phyloP scores from a whole-genome alignment of 345 rosid genomes.

The Alliaria petiolata region DNA sequence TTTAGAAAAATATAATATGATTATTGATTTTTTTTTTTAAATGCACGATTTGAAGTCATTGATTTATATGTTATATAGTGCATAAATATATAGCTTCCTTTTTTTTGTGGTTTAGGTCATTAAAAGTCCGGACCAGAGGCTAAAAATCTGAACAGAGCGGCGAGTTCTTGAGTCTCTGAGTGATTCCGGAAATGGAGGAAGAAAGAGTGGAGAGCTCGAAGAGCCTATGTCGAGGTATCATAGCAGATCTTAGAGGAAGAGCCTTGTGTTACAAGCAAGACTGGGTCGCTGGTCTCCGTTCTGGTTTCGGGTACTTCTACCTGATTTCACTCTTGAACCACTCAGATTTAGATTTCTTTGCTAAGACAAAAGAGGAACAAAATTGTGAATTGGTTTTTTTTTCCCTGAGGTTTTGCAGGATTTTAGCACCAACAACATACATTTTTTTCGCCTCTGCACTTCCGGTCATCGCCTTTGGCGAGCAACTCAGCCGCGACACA shows the following conservation, averaged over 20 bases:
- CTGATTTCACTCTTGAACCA: background rate
- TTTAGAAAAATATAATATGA: background rate
- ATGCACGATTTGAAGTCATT: background rate
- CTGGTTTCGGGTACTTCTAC: conserved; percentile 48
- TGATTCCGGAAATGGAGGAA: conserved; percentile 12
- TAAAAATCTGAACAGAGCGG: background rate
- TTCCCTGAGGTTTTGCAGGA: conserved; percentile 38
- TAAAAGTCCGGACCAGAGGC: background rate
- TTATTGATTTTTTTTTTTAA: background rate
- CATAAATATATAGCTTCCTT: background rate
- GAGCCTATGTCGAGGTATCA: conserved; percentile 50
- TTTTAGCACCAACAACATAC: conserved; percentile 80
- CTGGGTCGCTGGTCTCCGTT: conserved; percentile 51
- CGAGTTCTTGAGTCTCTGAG: background rate
- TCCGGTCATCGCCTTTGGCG: conserved; percentile 86
- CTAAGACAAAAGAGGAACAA: background rate
- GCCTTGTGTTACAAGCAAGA: conserved; percentile 62
- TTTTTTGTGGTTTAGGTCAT: conserved; percentile 1
- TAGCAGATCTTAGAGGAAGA: conserved; percentile 55
- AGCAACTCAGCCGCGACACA: conserved; percentile 77
- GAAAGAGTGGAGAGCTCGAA: conserved; percentile 42
- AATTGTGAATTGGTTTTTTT: background rate
- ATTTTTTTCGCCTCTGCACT: conserved; percentile 83
- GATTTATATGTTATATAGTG: background rate
- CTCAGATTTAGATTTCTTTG: background rate